Base-by-base conservation (phyloP, 768 basidiomycete species). In the Gloeopeniophorella convolvens region DNA sequence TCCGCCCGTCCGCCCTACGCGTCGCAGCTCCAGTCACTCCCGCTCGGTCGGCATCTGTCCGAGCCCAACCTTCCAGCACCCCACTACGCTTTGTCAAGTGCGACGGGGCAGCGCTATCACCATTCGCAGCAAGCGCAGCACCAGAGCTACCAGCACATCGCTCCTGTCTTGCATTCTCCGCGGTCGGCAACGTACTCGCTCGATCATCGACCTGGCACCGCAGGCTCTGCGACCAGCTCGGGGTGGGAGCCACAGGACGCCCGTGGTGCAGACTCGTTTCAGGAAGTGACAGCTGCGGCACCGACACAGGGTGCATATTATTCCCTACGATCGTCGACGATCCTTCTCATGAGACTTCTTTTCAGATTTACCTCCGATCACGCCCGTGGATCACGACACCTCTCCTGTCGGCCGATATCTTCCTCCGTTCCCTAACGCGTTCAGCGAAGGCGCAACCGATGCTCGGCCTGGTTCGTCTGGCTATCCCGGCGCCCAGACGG, bases 151-250 rank as follows among this genome's bases (percentile, higher is more conserved):
- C 51, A 53, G 18, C 51, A 53, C 1, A 31, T 26, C 28, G 11
- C 28, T 24, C 27, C 49, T 32, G 23, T 48, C 34, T 9, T 48
- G 15, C 52, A 34, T 2, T 54, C 52, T 24, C 52, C 52, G 20
- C 42, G 30, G 27, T 54, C 47, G 5, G 52, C 30, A 2, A 21
- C 47, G 7, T 48, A 48, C 34, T 54, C 52, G 35, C 18, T 15
- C 32, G 52, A 54, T 20, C 35, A 27, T 21, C 55, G 55, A 15
- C 55, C 55, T 5, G 47, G 45, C 18, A 56, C 55, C 1, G 55
- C 52, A 10, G 46, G 52, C n/a, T 56, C 55, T 34, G 55, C 42
- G 3, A 39, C 55, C 18, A 56, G 55, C 26, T 55, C 53, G 7
- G 35, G 43, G 21, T 56, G 55, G 55, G 55, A 56, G 7, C 33